phyloP scores from a whole-genome alignment of 495 filamentous ascomycete species.

The Mytilinidion resinicola region DNA sequence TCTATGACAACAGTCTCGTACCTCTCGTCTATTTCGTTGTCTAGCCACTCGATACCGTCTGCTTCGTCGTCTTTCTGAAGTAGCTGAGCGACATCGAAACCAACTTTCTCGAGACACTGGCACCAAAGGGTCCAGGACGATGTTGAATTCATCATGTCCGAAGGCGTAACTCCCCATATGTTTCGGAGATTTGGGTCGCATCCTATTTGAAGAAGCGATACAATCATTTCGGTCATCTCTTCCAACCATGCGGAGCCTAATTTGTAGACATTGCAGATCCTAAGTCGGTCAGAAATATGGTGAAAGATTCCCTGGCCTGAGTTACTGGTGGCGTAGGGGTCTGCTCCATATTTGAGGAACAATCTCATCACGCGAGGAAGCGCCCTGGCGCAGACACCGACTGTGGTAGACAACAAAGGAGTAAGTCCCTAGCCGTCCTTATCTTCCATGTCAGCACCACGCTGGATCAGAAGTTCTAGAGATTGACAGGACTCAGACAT shows the following conservation, averaged over 20 bases:
- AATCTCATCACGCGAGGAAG: neutral
- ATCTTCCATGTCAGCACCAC: neutral
- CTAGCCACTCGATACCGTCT: neutral
- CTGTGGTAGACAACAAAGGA: neutral
- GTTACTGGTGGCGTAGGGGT: neutral
- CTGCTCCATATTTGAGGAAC: neutral
- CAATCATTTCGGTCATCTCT: neutral
- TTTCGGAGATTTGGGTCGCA: neutral
- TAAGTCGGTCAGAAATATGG: neutral
- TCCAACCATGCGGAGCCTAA: neutral
- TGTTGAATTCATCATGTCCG: neutral
- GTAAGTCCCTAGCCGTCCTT: neutral
- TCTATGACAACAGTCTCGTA: neutral
- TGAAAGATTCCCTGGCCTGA: neutral
- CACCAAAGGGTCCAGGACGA: neutral
- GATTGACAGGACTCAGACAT: neutral
- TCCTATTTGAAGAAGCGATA: neutral
- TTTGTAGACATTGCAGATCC: neutral
- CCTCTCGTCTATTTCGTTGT: constrained; percentile 1
- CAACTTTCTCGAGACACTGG: neutral
- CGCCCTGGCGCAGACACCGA: neutral
- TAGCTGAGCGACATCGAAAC: neutral
- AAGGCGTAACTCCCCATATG: neutral
- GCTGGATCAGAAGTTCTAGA: neutral
- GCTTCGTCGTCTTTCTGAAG: neutral